Evolutionary conservation across 306 rosid genomes (phyloP), one percentile per base, ranked within the genome.

Genomic region (Pyrus betulifolia): DNA sequence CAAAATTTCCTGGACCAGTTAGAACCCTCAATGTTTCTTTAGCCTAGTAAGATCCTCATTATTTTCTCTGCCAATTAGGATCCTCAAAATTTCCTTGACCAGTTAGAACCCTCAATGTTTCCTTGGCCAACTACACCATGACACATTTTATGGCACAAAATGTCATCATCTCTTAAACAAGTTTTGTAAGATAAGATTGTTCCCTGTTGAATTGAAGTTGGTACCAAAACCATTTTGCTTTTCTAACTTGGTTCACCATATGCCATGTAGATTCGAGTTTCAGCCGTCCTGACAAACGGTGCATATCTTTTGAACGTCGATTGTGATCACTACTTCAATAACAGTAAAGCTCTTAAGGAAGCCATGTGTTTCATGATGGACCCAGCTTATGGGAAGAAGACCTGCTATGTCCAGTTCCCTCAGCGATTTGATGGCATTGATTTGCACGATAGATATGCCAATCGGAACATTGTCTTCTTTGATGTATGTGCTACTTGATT

Each of bases 351-450:
- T 80, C 90, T 96, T 27, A 96, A 92, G 80, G 99, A 96, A 83
- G 99, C 98, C 52, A 96, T 96, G 99, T 96, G 98, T 87, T 96
- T 96, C 91, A 87, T 96, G 99, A 92, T 96, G 99, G 99, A 96
- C 79, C 98, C 99, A 76, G 89, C 86, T 33, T 74, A 67, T 82
- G 98, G 98, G 77, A 96, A 86, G 87, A 96, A 92, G 88, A 92
- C 98, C 67, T 96, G 99, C 79, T 96, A 96, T 82, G 98, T 96
- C 45, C 99, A 96, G 81, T 96, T 96, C 81, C 99, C 99, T 22
- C 99, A 96, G 87, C 90, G 99, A 70, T 96, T 96, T 40, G 99
- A 96, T 75, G 99, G 99, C 88, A 96, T 96, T 87, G 99, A 96
- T 23, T 25, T 81, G 83, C 98, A 92, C 11, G 99, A 96, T 96